Percentiles rank a stretch among this genome's conserved stretches.
Evolutionary conservation across 2,329 filamentous ascomycete species (phyloP).

Genomic region (Dactylellina sp.): DNA sequence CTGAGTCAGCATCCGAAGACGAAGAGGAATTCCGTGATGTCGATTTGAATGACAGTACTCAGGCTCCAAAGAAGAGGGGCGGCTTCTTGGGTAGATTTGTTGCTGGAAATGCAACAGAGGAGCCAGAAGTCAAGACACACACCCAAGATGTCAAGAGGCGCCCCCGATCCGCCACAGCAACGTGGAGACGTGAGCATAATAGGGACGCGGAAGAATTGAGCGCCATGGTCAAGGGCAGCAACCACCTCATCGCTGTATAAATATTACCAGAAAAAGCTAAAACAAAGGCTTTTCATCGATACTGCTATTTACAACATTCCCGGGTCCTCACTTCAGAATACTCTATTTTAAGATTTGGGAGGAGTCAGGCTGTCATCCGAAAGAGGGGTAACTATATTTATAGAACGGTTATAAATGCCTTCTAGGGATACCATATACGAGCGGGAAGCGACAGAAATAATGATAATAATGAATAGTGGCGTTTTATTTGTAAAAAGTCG

Average conservation of each 20-base stretch:
- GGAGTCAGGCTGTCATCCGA: too few species aligned
- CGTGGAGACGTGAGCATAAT: constrained; percentile 53
- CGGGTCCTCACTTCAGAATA: neutral
- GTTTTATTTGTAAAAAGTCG: constrained; percentile 48
- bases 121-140: neutral
- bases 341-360: constrained; percentile 16
- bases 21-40: constrained; percentile 86
- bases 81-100: constrained; percentile 85
- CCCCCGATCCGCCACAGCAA: constrained; percentile 35
- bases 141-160: constrained; percentile 27
- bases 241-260: constrained; percentile 50
- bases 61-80: constrained; percentile 79
- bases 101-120: constrained; percentile 10
- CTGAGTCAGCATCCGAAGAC: constrained; percentile 69
- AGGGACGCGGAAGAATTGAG: constrained; percentile 51
- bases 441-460: constrained; percentile 33
- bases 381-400: constrained; percentile 13
- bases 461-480: constrained; percentile 51
- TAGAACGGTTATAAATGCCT: constrained; percentile 1
- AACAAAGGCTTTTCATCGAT: too few species aligned
- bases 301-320: too few species aligned
- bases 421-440: constrained; percentile 13
- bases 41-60: constrained; percentile 81
- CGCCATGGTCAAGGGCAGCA: constrained; percentile 55
- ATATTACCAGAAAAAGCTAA: neutral